Percentiles rank a stretch among this genome's conserved stretches.
Evolutionary conservation across 1,284 basidiomycete species (phyloP).

Genomic region (Naganishia sp.): DNA sequence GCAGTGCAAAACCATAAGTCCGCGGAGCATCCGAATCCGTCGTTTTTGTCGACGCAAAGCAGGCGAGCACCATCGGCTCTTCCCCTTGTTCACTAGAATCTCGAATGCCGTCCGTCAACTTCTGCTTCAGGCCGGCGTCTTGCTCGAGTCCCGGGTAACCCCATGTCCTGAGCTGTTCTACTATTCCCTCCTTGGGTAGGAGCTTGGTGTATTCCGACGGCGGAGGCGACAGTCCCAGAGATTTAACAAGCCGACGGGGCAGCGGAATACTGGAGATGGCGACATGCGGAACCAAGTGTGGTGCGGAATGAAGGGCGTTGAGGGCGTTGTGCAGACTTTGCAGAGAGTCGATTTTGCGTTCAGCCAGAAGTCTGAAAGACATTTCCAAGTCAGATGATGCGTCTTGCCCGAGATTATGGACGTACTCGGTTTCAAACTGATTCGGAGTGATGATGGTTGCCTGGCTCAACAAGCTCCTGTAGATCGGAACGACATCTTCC

Average conservation of each 20-base stretch:
- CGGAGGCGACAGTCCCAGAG: slow-evolving; percentile 44
- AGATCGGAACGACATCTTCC: slow-evolving; percentile 82
- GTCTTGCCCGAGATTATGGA: not conserved
- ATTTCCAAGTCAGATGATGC: not conserved
- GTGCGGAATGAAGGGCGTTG: slow-evolving; percentile 67
- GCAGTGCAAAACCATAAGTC: slow-evolving; percentile 71
- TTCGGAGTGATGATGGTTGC: slow-evolving; percentile 95
- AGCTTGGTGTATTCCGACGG: slow-evolving; percentile 45
- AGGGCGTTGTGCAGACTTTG: slow-evolving; percentile 70
- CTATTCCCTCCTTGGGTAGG: slow-evolving; percentile 32
- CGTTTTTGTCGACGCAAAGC: slow-evolving; percentile 66
- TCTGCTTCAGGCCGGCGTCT: slow-evolving; percentile 19
- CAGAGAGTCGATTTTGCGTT: slow-evolving; percentile 66
- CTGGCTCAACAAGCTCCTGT: slow-evolving; percentile 72
- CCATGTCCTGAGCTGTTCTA: slow-evolving; percentile 25
- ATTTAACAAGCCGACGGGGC: slow-evolving; percentile 42
- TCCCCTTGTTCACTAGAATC: slow-evolving; percentile 34
- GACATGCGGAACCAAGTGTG: slow-evolving; percentile 75
- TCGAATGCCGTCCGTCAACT: slow-evolving; percentile 19
- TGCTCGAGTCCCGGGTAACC: not conserved
- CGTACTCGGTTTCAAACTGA: slow-evolving; percentile 96
- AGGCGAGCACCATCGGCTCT: slow-evolving; percentile 62
- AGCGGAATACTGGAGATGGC: slow-evolving; percentile 82
- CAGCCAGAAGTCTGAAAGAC: slow-evolving; percentile 67
- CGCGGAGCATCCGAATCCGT: slow-evolving; percentile 40